phyloP scores from a whole-genome alignment of 495 filamentous ascomycete species.

The Lasiosphaeriaceae sp. region DNA sequence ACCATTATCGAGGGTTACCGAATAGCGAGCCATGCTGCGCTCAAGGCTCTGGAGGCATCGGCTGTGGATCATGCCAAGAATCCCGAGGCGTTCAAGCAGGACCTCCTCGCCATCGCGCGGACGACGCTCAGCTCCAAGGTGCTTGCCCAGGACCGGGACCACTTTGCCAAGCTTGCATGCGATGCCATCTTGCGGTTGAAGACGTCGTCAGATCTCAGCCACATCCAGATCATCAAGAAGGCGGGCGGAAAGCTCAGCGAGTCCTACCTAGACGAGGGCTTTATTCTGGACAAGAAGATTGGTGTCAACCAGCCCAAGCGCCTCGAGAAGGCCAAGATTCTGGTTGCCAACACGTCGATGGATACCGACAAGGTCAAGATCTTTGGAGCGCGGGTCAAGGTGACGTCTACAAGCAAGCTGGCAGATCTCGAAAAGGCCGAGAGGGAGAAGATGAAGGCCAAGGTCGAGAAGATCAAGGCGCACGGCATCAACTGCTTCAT shows the following conservation, averaged over 20 bases:
- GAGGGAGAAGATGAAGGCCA: constrained; percentile 97
- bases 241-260: constrained; percentile 94
- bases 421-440: constrained; percentile 97
- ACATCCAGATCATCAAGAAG: constrained; percentile 99
- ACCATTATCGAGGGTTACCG: constrained; percentile 99
- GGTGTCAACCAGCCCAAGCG: constrained; percentile 98
- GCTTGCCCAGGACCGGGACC: constrained; percentile 84
- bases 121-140: constrained; percentile 99
- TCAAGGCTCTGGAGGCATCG: constrained; percentile 74
- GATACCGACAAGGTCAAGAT: constrained; percentile 99
- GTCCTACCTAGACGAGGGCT: constrained; percentile 95
- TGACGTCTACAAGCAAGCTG: constrained; percentile 89
- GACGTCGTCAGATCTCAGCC: constrained; percentile 89
- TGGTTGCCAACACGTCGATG: constrained; percentile 97
- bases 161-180: constrained; percentile 87
- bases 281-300: constrained; percentile 98
- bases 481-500: constrained; percentile 99
- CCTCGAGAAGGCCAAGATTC: constrained; percentile 95
- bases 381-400: constrained; percentile 93
- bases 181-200: constrained; percentile 89
- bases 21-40: constrained; percentile 86
- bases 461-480: constrained; percentile 97
- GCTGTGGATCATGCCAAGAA: constrained; percentile 88
- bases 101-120: constrained; percentile 84
- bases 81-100: constrained; percentile 76